phyloP scores from a whole-genome alignment of 164 flowering plant species.

The Aristolochia californica region DNA sequence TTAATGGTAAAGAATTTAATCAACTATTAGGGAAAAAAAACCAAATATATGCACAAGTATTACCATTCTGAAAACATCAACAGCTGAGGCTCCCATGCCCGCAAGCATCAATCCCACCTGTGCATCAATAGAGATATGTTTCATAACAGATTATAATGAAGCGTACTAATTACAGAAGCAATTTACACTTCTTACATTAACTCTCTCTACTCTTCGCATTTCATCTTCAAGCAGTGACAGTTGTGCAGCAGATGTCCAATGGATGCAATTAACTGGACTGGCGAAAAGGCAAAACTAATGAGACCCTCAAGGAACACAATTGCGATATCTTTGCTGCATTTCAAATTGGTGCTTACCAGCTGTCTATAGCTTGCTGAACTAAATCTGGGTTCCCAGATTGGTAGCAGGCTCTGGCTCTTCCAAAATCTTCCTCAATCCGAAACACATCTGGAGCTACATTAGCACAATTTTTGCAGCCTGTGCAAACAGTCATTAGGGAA shows the following conservation, averaged over 20 bases:
- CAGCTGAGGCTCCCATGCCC: constrained; percentile 24
- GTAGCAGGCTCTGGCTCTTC: constrained; percentile 80
- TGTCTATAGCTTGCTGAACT: constrained; percentile 88
- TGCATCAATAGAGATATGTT: too few relatives aligned
- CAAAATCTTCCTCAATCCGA: constrained; percentile 85
- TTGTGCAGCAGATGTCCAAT: constrained; percentile 95
- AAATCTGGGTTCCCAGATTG: constrained; percentile 52
- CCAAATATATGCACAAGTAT: neutral
- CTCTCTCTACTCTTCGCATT: constrained; percentile 93
- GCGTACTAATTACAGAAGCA: neutral
- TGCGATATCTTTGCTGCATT: neutral
- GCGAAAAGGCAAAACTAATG: constrained; percentile 4
- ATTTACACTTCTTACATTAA: constrained; percentile 51
- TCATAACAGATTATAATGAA: neutral
- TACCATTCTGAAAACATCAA: constrained; percentile 32
- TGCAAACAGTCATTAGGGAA: neutral
- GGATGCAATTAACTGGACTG: constrained; percentile 99
- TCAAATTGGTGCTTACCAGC: constrained; percentile 44
- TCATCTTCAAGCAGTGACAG: constrained; percentile 93
- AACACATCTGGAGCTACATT: constrained; percentile 67
- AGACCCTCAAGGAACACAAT: too few relatives aligned
- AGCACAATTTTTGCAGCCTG: constrained; percentile 96
- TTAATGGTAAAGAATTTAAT: too few relatives aligned
- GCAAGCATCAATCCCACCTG: constrained; percentile 29
- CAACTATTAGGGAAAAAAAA: neutral